phyloP scores from a whole-genome alignment of 2,329 filamentous ascomycete genomes.

The Penicillium sp. region DNA sequence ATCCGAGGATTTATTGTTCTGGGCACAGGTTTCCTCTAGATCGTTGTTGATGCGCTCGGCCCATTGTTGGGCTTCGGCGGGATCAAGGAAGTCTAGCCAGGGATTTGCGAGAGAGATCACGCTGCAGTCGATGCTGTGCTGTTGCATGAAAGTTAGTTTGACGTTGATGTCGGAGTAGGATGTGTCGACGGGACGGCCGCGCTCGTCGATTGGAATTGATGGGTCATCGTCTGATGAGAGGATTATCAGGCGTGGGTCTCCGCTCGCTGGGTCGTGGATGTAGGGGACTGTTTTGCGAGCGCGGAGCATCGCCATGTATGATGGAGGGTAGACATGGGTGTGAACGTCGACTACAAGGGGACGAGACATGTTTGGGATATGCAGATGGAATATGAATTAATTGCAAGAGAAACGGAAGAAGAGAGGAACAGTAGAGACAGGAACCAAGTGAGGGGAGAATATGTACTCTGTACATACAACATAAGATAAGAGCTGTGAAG shows the following conservation, averaged over 20 bases:
- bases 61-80: constrained; percentile 59
- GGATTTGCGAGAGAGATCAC: constrained; percentile 89
- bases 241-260: constrained; percentile 44
- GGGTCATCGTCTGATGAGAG: constrained; percentile 47
- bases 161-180: constrained; percentile 78
- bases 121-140: constrained; percentile 75
- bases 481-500: constrained; percentile 5
- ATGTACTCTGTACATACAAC: background rate
- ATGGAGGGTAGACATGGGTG: constrained; percentile 62
- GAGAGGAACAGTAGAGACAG: background rate
- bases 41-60: constrained; percentile 73
- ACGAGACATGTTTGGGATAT: constrained; percentile 15
- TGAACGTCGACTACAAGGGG: constrained; percentile 58
- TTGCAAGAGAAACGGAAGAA: background rate
- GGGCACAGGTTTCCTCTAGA: constrained; percentile 68
- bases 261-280: constrained; percentile 40
- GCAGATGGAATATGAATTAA: background rate
- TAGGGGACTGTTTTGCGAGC: constrained; percentile 50
- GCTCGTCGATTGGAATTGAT: constrained; percentile 42
- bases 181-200: constrained; percentile 76
- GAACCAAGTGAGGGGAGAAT: constrained; percentile 4
- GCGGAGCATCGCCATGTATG: constrained; percentile 58
- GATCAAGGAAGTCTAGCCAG: constrained; percentile 80
- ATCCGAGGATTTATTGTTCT: constrained; percentile 32
- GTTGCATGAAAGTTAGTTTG: constrained; percentile 86